A percentile compares a stretch with the other conserved stretches of the same genome.
phyloP scores from a whole-genome alignment of 1,139 yeast species.

The Williopsis jadinii region DNA sequence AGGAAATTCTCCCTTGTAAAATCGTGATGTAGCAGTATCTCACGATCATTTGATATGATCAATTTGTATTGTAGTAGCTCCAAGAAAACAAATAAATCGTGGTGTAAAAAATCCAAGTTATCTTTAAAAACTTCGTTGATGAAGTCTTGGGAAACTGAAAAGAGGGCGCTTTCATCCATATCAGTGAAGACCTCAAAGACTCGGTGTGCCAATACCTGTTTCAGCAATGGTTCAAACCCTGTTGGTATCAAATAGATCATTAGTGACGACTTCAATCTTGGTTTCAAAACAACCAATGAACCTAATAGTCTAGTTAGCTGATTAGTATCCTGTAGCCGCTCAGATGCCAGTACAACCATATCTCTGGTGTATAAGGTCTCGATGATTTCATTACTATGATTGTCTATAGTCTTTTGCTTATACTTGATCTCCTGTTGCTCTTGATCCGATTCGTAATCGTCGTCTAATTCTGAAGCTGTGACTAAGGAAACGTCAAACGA shows the following conservation, averaged over 20 bases:
- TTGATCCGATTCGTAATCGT: not conserved
- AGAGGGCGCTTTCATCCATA: conserved; percentile 19
- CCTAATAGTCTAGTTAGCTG: conserved; percentile 16
- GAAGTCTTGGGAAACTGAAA: conserved; percentile 4
- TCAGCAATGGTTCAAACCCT: conserved; percentile 16
- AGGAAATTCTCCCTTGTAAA: conserved; percentile 42
- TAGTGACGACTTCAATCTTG: conserved; percentile 17
- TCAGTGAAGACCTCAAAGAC: conserved; percentile 22
- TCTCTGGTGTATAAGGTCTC: conserved; percentile 19
- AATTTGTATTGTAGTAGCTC: conserved; percentile 52
- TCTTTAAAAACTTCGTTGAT: conserved; percentile 15
- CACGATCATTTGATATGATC: conserved; percentile 66
- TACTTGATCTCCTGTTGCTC: not conserved
- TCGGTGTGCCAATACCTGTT: conserved; percentile 16
- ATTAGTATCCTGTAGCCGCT: conserved; percentile 7
- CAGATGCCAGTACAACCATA: conserved; percentile 14
- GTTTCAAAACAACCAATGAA: conserved; percentile 17
- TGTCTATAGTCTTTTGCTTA: conserved; percentile 9
- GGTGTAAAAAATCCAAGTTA: conserved; percentile 20
- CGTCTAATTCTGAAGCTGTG: conserved; percentile 9
- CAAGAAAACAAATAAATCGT: conserved; percentile 32
- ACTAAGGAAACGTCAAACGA: conserved; percentile 12
- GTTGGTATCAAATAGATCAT: conserved; percentile 22
- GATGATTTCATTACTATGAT: conserved; percentile 9
- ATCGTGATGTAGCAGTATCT: conserved; percentile 38